Evolutionary conservation across 495 filamentous ascomycete species (phyloP).

Genomic region (Talaromyces wortmannii): DNA sequence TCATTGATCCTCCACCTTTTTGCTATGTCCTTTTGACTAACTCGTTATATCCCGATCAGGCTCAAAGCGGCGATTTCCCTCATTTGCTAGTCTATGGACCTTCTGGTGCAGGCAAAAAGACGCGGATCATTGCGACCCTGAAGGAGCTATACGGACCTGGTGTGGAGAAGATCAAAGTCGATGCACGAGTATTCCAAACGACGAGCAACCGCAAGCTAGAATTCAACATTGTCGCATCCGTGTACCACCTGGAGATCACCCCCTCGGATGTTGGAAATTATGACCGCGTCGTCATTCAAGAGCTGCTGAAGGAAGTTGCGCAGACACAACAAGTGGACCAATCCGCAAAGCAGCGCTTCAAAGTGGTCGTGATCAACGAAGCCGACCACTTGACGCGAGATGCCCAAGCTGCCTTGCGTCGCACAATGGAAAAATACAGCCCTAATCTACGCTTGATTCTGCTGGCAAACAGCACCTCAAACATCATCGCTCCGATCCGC

Average conservation of each 20-base stretch:
- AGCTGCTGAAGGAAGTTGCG: constrained; percentile 93
- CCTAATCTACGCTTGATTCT: constrained; percentile 89
- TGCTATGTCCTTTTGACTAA: not conserved
- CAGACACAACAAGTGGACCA: constrained; percentile 97
- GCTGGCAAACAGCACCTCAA: constrained; percentile 88
- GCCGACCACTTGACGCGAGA: constrained; percentile 93
- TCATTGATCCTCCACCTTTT: constrained; percentile 15
- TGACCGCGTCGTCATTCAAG: constrained; percentile 91
- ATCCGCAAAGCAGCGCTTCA: constrained; percentile 83
- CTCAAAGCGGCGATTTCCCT: constrained; percentile 93
- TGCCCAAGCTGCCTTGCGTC: constrained; percentile 88
- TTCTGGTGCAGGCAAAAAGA: constrained; percentile 96
- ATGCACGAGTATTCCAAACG: constrained; percentile 91
- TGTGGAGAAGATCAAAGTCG: constrained; percentile 96
- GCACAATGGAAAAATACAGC: constrained; percentile 99
- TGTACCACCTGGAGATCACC: constrained; percentile 97
- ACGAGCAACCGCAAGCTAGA: constrained; percentile 93
- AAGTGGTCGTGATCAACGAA: constrained; percentile 98
- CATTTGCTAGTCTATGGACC: constrained; percentile 96
- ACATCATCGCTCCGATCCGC: constrained; percentile 95
- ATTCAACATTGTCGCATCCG: constrained; percentile 93
- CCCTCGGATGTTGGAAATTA: constrained; percentile 96
- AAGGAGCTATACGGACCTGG: constrained; percentile 89
- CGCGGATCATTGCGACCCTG: constrained; percentile 86
- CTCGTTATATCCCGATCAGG: constrained; percentile 42